Percentiles rank a stretch among this genome's conserved stretches.
phyloP scores from a whole-genome alignment of 371 early-diverging fungal genomes.

The Mortierella sp. region DNA sequence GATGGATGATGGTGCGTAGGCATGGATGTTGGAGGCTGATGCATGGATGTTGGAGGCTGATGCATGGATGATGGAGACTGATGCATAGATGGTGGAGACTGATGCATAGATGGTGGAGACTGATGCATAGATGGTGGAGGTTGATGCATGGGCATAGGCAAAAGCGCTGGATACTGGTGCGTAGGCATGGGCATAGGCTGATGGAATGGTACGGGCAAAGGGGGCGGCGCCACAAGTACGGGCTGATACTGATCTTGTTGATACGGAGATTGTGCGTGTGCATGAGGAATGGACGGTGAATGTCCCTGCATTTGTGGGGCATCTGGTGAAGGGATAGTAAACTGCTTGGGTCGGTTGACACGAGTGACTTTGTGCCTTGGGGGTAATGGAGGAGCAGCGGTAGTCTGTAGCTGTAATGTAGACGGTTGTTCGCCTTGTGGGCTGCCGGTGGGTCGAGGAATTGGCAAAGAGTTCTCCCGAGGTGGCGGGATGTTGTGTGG shows the following conservation, averaged over 20 bases:
- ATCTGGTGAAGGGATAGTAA: constrained; percentile 19
- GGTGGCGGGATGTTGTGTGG: constrained; percentile 16
- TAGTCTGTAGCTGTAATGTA: constrained; percentile 8
- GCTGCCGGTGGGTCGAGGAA: not conserved
- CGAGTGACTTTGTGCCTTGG: constrained; percentile 42
- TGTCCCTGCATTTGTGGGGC: not conserved
- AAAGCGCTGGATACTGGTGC: not conserved
- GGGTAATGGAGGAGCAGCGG: constrained; percentile 26
- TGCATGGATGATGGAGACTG: not conserved
- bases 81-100: not conserved
- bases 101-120: not conserved
- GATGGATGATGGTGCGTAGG: not conserved
- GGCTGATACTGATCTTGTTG: not conserved
- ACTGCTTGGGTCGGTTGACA: constrained; percentile 43
- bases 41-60: too few species aligned
- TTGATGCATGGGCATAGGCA: constrained; percentile 3
- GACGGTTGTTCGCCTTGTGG: constrained; percentile 2
- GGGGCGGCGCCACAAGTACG: not conserved
- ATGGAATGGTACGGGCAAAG: not conserved
- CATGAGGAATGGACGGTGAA: not conserved
- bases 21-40: constrained; percentile 1
- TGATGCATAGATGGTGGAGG: not conserved
- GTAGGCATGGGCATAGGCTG: not conserved
- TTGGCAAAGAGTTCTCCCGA: constrained; percentile 18
- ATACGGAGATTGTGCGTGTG: not conserved